Evolutionary conservation across 1,284 basidiomycete genomes (phyloP).

Genomic region (Cryptococcus jaspeensis): DNA sequence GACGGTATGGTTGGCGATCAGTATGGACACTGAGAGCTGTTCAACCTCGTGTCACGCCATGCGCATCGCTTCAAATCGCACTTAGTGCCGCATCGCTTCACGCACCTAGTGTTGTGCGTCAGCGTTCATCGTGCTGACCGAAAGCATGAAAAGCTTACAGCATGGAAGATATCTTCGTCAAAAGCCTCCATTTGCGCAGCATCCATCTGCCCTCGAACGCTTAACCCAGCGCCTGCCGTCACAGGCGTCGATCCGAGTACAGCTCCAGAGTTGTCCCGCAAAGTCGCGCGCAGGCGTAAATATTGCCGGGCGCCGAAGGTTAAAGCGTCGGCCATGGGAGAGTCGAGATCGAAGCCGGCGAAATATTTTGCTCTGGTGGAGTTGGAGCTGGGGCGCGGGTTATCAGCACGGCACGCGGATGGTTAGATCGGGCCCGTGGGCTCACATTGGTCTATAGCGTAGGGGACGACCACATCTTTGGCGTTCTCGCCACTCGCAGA

Average conservation of each 20-base stretch:
- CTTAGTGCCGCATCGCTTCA: too few species aligned
- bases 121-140: background rate
- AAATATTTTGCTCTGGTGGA: slow-evolving; percentile 31
- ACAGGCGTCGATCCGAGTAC: slow-evolving; percentile 15
- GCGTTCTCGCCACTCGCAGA: slow-evolving; percentile 27
- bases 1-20: slow-evolving; percentile 27
- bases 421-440: background rate
- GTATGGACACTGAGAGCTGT: slow-evolving; percentile 17
- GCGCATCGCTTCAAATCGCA: slow-evolving; percentile 23
- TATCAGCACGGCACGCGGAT: slow-evolving; percentile 4
- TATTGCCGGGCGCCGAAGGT: slow-evolving; percentile 37
- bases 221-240: slow-evolving; percentile 1
- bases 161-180: slow-evolving; percentile 48
- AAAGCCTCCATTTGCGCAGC: slow-evolving; percentile 46
- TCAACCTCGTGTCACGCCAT: slow-evolving; percentile 24
- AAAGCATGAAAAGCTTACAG: slow-evolving; percentile 23
- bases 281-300: slow-evolving; percentile 28
- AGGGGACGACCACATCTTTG: slow-evolving; percentile 49
- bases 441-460: slow-evolving; percentile 49
- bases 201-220: slow-evolving; percentile 28
- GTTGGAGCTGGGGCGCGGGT: slow-evolving; percentile 14
- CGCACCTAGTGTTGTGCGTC: slow-evolving; percentile 33
- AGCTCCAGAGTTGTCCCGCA: slow-evolving; percentile 18
- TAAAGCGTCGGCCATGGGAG: slow-evolving; percentile 31
- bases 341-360: slow-evolving; percentile 47